Base-by-base conservation (phyloP, 2,329 filamentous ascomycete species). In the Hawksworthiomyces lignivorus region DNA sequence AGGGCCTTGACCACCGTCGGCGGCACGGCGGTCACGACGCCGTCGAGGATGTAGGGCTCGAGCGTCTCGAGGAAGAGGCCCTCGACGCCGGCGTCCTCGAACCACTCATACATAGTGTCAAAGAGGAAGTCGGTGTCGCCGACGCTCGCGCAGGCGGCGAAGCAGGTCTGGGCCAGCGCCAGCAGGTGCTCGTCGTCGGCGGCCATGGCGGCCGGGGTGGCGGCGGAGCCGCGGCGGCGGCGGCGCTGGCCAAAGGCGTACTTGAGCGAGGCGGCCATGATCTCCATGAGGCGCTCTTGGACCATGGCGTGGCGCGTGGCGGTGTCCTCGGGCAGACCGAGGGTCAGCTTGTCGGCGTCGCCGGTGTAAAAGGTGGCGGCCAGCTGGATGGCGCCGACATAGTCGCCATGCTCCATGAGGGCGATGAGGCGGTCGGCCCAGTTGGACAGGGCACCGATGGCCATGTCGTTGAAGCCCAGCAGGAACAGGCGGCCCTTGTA, bases 381-480 rank as follows among this genome's bases (percentile, higher is more conserved):
- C 45, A 98, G 72, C 50, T 83, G 77, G 46, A 98, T 95, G 2
- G 92, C 89, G 11, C 80, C 84, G 49, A 98, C 84, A 56, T 94
- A 95, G 61, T 97, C 88, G n/a, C 92, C 92, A 43, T 88, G 79
- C 59, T 97, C 89, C 86, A 98, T 96, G 52, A 97, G 71, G 0
- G 90, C 89, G 50, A 96, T 80, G 15, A 98, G 69, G 30, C 92
- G 75, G 61, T 98, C 92, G 3, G 92, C 90, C 92, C 92, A 98
- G 52, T 98, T 98, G 1, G 92, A 97, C 26, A 98, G 65, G 5
- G 84, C 85, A 2, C 92, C 92, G 36, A 97, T 86, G 0, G 87
- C 87, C 30, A 96, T 70, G 56, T 97, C 90, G 56, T 90, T 92
- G 64, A 90, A 89, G n/a, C 92, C 89, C 8, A 98, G 71, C 4